Evolutionary conservation across 495 filamentous ascomycete genomes (phyloP).

Genomic region (Antarctomyces pellizariae): DNA sequence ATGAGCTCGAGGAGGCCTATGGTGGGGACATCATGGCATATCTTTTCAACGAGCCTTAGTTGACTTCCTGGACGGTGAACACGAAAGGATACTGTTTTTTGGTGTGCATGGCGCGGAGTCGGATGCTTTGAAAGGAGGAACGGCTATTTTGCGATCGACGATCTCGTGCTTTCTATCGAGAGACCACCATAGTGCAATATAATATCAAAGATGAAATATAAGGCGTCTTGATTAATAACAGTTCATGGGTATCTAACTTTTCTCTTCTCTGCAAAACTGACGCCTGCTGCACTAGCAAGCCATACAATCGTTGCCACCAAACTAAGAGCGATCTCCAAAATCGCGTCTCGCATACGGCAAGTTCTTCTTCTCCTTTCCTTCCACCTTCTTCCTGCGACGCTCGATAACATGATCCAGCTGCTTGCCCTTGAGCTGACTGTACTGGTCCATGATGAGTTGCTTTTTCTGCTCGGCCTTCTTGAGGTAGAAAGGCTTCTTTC

Average conservation of each 20-base stretch:
- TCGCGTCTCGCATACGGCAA: constrained; percentile 45
- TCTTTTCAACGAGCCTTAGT: constrained; percentile 51
- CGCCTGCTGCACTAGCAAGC: no score
- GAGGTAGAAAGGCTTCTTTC: constrained; percentile 82
- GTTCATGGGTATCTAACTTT: no score
- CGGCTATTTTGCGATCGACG: no score
- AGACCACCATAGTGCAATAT: no score
- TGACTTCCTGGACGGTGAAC: no score
- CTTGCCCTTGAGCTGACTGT: constrained; percentile 52
- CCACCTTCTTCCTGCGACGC: constrained; percentile 62
- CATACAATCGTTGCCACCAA: background rate
- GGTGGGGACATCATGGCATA: constrained; percentile 77
- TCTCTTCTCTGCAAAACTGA: no score
- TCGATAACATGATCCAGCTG: constrained; percentile 63
- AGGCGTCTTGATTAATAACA: no score
- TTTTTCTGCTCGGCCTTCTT: constrained; percentile 85
- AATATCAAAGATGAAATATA: no score
- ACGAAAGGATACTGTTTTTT: no score
- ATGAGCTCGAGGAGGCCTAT: constrained; percentile 63
- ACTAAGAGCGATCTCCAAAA: constrained; percentile 4
- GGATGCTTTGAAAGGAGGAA: no score
- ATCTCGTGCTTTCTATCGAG: no score
- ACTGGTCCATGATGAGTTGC: constrained; percentile 52
- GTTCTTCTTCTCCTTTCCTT: constrained; percentile 54
- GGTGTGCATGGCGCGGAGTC: no score